Evolutionary conservation across 2,329 filamentous ascomycete genomes (phyloP), one percentile per base, ranked within the genome.

Genomic region (Paecilomyces formosus): DNA sequence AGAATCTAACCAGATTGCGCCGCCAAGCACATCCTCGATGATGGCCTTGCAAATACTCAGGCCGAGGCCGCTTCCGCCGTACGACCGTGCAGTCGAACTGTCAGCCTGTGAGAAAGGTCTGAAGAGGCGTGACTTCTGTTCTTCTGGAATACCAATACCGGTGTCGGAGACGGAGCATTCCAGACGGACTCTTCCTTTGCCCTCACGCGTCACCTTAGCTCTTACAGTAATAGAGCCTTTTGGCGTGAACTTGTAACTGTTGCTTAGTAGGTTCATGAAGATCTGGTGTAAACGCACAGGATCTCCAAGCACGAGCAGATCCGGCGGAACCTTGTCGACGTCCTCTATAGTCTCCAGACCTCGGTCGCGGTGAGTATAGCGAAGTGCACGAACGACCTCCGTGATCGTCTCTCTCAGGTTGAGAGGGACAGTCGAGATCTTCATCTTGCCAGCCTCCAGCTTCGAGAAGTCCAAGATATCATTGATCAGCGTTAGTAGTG

Each of bases 11-110:
- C 87, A 86, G 61, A 97, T 95, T 61, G 83, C 86, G 50, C 92
- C 92, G 61, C 90, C 86, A 84, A 97, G 92, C 74, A 96, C 92
- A 21, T 89, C 90, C 75, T 96, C 90, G 61, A 97, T 92, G 51
- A 97, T 85, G 0, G 90, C 92, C 74, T 96, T 96, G 82, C 92
- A 96, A 63, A 97, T 97, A 68, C 90, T 95, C 51, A 97, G 81
- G 1, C 92, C 92, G 2, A 97, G 85, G 24, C 92, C 92, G 64
- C 91, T 96, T 51, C 92, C 92, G 49, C 92, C 92, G 66, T 96
- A 97, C 69, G 92, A 94, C 56, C 92, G 82, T 57, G 92, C 91
- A 2, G 92, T 96, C 65, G 90, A 94, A 54, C 88, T 89, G 74
- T 97, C 92, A 1, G 93, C 92, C 74, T 97, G 92, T 57, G 89